These are phyloP conservation scores for Golubevia sp. DNA, from an alignment of 1,284 basidiomycete genomes.

Conservation along the genomic window DNA sequence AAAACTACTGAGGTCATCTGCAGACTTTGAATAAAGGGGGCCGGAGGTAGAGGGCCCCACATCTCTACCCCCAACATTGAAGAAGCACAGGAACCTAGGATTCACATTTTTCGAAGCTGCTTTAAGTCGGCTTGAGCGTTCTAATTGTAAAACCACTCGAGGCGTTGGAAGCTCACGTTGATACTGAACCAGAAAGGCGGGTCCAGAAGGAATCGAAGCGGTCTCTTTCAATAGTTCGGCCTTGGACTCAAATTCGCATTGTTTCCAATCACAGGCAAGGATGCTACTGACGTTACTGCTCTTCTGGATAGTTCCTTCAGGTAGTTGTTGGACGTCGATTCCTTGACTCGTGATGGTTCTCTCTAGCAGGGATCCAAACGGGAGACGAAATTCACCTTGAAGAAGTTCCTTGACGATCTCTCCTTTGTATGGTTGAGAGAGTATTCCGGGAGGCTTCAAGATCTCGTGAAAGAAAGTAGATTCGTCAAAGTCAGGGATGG, in stretches of 20 bases:
- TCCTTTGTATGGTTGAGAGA: not conserved
- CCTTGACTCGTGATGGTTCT: not conserved
- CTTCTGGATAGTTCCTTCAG: not conserved
- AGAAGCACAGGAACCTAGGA: too few relatives aligned
- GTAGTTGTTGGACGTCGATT: not conserved
- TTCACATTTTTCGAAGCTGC: too few relatives aligned
- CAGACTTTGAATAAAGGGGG: not conserved
- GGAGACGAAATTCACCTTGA: not conserved
- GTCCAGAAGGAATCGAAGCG: not conserved
- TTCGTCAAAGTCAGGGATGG: not conserved
- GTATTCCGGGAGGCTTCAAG: not conserved
- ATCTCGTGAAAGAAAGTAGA: not conserved
- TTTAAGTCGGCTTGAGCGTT: too few relatives aligned
- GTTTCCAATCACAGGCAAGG: not conserved
- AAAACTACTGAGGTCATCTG: not conserved
- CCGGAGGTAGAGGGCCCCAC: not conserved
- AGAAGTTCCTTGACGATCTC: not conserved
- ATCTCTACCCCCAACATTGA: too few relatives aligned
- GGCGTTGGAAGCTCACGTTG: not conserved
- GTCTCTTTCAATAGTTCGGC: not conserved
- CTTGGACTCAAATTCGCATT: not conserved
- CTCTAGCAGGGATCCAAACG: not conserved
- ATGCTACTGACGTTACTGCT: not conserved
- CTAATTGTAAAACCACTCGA: not conserved
- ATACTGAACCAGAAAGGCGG: not conserved